A percentile compares a stretch with the other conserved stretches of the same genome.
These are phyloP conservation scores for Jaltomata sinuosa DNA, from an alignment of 257 asterid genomes.

Conservation along the genomic window DNA sequence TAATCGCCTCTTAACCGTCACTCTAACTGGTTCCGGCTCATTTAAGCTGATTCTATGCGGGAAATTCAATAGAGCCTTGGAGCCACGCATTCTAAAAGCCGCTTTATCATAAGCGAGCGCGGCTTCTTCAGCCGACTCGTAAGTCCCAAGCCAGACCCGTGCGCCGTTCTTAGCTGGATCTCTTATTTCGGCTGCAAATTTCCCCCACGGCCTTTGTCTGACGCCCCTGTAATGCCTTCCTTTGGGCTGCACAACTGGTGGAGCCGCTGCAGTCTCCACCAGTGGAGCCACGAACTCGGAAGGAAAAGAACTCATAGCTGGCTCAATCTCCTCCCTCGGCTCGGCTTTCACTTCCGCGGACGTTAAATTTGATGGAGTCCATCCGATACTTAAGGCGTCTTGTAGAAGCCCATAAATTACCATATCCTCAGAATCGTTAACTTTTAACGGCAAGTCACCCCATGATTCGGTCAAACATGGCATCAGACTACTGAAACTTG, in stretches of 20 bases:
- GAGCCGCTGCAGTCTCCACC: not conserved
- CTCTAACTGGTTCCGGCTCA: constrained; percentile 87
- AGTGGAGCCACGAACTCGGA: constrained; percentile 12
- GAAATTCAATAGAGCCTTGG: constrained; percentile 75
- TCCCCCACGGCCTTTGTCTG: constrained; percentile 88
- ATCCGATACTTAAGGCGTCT: constrained; percentile 72
- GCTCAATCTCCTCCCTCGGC: constrained; percentile 32
- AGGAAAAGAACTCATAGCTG: not conserved
- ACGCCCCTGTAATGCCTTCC: constrained; percentile 77
- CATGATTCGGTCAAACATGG: constrained; percentile 65
- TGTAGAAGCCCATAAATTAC: constrained; percentile 63
- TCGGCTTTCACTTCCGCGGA: constrained; percentile 38
- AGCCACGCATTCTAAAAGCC: constrained; percentile 84
- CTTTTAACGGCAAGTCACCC: constrained; percentile 86
- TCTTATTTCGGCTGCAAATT: constrained; percentile 85
- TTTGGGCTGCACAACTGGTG: constrained; percentile 23
- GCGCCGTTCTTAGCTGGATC: constrained; percentile 92
- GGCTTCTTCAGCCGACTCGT: constrained; percentile 83
- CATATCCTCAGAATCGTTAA: constrained; percentile 82
- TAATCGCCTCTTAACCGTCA: constrained; percentile 51
- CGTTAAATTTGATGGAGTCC: constrained; percentile 56
- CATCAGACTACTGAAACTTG: constrained; percentile 51
- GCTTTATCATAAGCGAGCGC: constrained; percentile 84
- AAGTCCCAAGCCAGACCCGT: constrained; percentile 89
- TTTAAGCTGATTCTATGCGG: constrained; percentile 58